These are phyloP conservation scores for Ochetophila trinervis DNA, from an alignment of 306 rosid species.

Conservation along the genomic window DNA sequence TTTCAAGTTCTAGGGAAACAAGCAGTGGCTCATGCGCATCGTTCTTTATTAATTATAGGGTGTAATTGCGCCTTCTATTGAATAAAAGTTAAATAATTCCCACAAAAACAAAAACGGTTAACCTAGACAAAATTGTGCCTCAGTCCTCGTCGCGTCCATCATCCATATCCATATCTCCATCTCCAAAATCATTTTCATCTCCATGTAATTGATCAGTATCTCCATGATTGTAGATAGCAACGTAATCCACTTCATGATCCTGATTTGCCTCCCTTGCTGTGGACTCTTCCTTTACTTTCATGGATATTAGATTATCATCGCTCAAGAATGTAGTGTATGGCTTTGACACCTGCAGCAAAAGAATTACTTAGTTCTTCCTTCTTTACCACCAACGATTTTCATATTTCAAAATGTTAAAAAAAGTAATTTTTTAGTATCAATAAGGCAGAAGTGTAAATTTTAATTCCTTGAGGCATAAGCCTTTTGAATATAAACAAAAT, in stretches of 20 bases:
- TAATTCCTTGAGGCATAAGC: too few relatives aligned
- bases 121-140: too few relatives aligned
- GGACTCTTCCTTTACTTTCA: conserved; percentile 34
- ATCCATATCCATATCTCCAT: conserved; percentile 39
- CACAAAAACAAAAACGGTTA: too few relatives aligned
- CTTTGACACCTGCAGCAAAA: conserved; percentile 50
- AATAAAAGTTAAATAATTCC: too few relatives aligned
- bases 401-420: background rate
- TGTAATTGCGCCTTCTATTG: too few relatives aligned
- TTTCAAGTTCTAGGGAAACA: too few relatives aligned
- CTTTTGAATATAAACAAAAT: too few relatives aligned
- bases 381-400: background rate
- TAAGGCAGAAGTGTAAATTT: too few relatives aligned
- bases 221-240: conserved; percentile 17
- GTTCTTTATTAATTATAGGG: too few relatives aligned
- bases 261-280: background rate
- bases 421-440: too few relatives aligned
- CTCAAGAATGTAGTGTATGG: conserved; percentile 73
- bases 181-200: conserved; percentile 28
- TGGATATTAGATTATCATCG: conserved; percentile 53
- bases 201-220: conserved; percentile 33
- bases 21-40: too few relatives aligned
- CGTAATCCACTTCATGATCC: conserved; percentile 17
- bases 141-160: conserved; percentile 41
- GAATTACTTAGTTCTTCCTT: background rate